Percentiles rank a stretch among this genome's conserved stretches.
phyloP scores from a whole-genome alignment of 345 rosid species.

The Geranium brycei region DNA sequence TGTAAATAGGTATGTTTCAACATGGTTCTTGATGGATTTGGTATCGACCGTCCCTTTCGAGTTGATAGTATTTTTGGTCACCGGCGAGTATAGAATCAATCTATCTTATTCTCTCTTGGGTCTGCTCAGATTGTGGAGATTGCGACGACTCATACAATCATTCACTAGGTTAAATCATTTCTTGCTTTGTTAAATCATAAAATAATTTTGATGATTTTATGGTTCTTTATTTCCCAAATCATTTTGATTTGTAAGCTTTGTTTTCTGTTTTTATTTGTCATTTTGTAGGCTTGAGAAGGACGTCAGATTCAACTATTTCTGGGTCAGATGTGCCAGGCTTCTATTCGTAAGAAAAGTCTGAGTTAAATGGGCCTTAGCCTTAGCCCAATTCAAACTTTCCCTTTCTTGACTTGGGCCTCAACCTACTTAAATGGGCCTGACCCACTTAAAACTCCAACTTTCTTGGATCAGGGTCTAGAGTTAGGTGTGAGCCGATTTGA shows the following conservation, averaged over 20 bases:
- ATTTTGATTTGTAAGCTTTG: too few species aligned
- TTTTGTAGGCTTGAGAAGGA: constrained; percentile 75
- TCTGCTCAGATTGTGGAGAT: constrained; percentile 74
- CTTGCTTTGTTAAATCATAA: background rate
- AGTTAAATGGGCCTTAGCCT: too few species aligned
- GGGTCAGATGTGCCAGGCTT: constrained; percentile 66
- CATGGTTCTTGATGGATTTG: constrained; percentile 92
- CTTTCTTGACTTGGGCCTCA: too few species aligned
- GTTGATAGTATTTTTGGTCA: constrained; percentile 42
- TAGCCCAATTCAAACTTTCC: too few species aligned
- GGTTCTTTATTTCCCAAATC: background rate
- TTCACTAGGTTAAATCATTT: constrained; percentile 50
- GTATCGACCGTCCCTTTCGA: constrained; percentile 88
- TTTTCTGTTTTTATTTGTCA: background rate
- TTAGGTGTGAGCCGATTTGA: too few species aligned
- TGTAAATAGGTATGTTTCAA: constrained; percentile 48
- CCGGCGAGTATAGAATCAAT: constrained; percentile 33
- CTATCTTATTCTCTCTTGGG: constrained; percentile 49
- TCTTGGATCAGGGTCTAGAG: too few species aligned
- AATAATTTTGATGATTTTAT: background rate
- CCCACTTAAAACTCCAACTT: too few species aligned
- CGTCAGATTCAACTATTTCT: constrained; percentile 69
- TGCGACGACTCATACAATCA: constrained; percentile 60
- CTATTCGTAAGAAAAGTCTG: constrained; percentile 33
- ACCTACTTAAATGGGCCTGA: too few species aligned